Evolutionary conservation across 192 early-diverging fungal genomes (phyloP), one percentile per base, ranked within the genome.

Genomic region (Jimgerdemannia flammicorona): DNA sequence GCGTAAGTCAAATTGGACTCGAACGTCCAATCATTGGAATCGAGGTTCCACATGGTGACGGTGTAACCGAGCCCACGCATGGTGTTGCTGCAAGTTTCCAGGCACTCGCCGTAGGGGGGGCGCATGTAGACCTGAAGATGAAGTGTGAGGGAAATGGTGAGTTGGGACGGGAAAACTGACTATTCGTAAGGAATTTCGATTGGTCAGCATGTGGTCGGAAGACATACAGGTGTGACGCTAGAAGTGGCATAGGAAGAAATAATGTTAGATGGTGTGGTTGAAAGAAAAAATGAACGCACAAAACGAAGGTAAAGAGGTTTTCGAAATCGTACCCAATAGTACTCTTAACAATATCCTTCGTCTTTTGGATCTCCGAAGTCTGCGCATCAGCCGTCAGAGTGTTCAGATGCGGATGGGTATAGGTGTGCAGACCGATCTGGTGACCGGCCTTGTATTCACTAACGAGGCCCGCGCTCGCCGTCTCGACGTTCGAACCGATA

Each of bases 361-460:
- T 29, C 29, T 29, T 29, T 29, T 29, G 29, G 29, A 29, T 29
- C 29, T 29, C 29, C 29, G 29, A 29, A 29, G 29, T 29, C 29
- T 29, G 29, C 29, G 29, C 29, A 29, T 77, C 82, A 40, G 79
- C 82, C 18, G 80, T 76, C 64, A 89, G 76, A 6, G 18, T 71
- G 69, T 84, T 86, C 64, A 89, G 69, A 75, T 85, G 83, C 20
- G 80, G 67, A 79, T 89, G 88, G 1, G 76, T 78, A 72, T 84
- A 88, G 11, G 87, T 82, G 72, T 90, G 89, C 3, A 84, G 83
- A 1, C 88, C 89, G 67, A 92, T 87, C 66, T 88, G 82, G 75
- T 92, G 91, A 11, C 92, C 92, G 3, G 65, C 80, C 7, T 79
- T 70, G 70, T 85, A 78, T 3, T 82, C 83, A 20, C 83, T 78